Conservation (phyloP, 331 rosid species). For the Saraca asoca region DNA sequence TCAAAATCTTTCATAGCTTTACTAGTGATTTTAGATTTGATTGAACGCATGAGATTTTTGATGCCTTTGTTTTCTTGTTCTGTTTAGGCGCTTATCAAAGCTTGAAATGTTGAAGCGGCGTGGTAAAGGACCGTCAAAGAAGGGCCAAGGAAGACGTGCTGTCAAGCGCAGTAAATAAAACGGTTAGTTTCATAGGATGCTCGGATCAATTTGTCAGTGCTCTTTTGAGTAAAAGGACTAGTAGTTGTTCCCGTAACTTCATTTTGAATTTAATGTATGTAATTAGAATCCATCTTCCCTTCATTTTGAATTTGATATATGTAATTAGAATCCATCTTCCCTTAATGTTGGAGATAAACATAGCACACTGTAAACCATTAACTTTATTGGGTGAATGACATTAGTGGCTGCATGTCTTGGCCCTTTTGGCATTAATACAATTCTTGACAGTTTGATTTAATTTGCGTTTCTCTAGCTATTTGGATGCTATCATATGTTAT, state of each 20-base stretch:
- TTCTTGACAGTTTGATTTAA: constrained; percentile 1
- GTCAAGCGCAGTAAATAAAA: constrained; percentile 74
- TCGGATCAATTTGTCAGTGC: constrained; percentile 22
- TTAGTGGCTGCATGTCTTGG: neutral
- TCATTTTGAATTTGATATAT: constrained; percentile 17
- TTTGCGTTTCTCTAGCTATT: neutral
- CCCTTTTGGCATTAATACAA: constrained; percentile 4
- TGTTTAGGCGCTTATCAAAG: constrained; percentile 72
- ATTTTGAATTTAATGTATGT: constrained; percentile 18
- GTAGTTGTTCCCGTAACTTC: constrained; percentile 20
- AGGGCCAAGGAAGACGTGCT: constrained; percentile 94
- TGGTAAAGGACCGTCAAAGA: constrained; percentile 95
- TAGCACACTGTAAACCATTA: constrained; percentile 13
- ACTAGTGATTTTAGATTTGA: constrained; percentile 8
- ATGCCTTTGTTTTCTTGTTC: constrained; percentile 27
- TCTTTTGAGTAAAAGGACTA: constrained; percentile 30
- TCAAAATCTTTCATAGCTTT: neutral
- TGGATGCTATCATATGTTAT: constrained; percentile 7
- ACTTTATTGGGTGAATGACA: constrained; percentile 28
- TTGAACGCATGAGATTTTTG: constrained; percentile 7
- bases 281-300: neutral
- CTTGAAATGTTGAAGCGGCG: constrained; percentile 98
- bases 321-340: constrained; percentile 17
- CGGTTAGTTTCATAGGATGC: constrained; percentile 19
- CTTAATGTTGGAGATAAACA: neutral